Evolutionary conservation across 176 grass and related monocot species (phyloP), one percentile per base, ranked within the genome.

Genomic region (Avena eriantha): DNA sequence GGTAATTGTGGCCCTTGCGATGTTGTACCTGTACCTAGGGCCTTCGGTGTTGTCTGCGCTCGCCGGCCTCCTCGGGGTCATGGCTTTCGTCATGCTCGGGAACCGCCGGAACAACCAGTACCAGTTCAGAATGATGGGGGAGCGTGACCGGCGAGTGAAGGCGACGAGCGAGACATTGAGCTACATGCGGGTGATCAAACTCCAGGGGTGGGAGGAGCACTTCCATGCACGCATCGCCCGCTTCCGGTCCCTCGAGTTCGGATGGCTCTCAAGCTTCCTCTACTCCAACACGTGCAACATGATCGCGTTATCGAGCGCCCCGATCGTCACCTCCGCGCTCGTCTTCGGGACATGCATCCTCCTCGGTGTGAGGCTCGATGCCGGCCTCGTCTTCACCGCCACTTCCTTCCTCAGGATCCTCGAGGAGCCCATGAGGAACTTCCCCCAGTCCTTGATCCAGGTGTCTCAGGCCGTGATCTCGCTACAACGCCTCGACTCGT

Each of bases 111-210:
- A 98, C 84, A 98, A 98, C 84, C 83, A 83, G 21, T 98, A 64
- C 88, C 96, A 98, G 80, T 95, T 93, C 84, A 66, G 69, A 12
- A 91, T 98, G 2, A 95, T 92, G 91, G 76, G 51, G 53, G 89
- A 93, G 93, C 89, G 96, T 0, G 96, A 98, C 83, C 66, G 78
- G 63, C 86, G 96, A 39, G 93, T 98, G 93, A 98, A 98, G 91
- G 93, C 93, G 7, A 98, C 93, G 8, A 98, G 95, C 73, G 96
- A 98, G 86, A 98, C 93, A 93, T 77, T 98, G 11, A 93, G 13
- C 88, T 92, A 92, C 91, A 95, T 98, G 93, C 91, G 96, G 2
- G 96, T 98, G 23, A 98, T 98, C 90, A 98, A 95, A 78, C 88
- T 98, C 77, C 96, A 98, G 78, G 96, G 91, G 41, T 98, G 96